A percentile compares a stretch with the other conserved stretches of the same genome.
phyloP scores from a whole-genome alignment of 257 asterid genomes.

The Solanum sitiens region DNA sequence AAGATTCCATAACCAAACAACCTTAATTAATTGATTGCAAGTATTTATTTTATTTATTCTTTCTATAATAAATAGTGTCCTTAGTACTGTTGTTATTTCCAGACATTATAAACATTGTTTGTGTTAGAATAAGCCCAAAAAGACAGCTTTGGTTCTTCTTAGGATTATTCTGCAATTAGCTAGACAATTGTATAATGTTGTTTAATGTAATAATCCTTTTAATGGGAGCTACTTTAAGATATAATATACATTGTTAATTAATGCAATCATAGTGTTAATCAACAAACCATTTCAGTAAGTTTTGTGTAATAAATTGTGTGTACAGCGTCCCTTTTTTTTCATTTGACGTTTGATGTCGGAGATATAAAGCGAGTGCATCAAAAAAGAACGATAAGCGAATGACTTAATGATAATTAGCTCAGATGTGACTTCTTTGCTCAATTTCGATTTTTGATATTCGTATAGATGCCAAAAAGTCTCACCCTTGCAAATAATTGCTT shows the following conservation, averaged over 20 bases:
- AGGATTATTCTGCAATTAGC: slow-evolving; percentile 13
- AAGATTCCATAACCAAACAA: slow-evolving; percentile 14
- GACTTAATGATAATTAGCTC: no score
- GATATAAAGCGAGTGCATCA: no score
- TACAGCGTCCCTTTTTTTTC: no score
- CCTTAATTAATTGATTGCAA: neutral
- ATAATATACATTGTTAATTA: neutral
- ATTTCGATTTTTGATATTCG: neutral
- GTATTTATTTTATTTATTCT: neutral
- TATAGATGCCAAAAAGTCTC: neutral
- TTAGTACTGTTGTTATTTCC: neutral
- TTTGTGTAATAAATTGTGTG: neutral
- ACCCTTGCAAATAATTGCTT: neutral
- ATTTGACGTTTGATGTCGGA: no score
- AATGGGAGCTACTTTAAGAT: neutral
- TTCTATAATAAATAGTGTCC: neutral
- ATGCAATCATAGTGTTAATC: neutral
- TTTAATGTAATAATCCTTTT: neutral
- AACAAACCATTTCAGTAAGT: neutral
- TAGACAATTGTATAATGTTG: neutral
- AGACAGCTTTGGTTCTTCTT: neutral
- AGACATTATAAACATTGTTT: neutral
- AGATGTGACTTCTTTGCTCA: no score
- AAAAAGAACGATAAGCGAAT: no score
- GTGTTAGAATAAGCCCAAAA: neutral